Percentiles rank a stretch among this genome's conserved stretches.
phyloP scores from a whole-genome alignment of 2,329 filamentous ascomycete species.

The Alternaria arbusti region DNA sequence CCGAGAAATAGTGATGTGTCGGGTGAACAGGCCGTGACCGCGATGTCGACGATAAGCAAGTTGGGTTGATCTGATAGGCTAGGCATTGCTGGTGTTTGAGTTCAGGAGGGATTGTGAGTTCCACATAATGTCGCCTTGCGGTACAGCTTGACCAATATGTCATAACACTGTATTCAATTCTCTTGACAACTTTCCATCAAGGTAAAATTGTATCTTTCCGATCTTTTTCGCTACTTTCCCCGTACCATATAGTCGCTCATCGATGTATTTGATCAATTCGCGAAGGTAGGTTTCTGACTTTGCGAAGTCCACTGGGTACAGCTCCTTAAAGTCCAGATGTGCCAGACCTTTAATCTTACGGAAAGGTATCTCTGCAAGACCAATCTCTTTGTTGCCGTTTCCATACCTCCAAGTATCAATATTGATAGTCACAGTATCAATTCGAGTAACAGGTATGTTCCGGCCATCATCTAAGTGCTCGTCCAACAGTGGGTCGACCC shows the following conservation, averaged over 20 bases:
- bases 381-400: neutral
- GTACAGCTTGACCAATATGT: neutral
- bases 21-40: neutral
- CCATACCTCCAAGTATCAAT: neutral
- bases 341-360: neutral
- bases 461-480: neutral
- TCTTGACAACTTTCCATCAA: neutral
- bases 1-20: neutral
- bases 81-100: neutral
- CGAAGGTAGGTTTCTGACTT: neutral
- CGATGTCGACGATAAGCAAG: neutral
- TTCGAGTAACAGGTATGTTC: neutral
- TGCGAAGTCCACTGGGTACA: conserved; percentile 1
- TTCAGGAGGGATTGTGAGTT: neutral
- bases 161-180: neutral
- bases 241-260: neutral
- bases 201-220: neutral
- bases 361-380: neutral
- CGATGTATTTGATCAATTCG: neutral
- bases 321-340: neutral
- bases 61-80: neutral
- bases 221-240: neutral
- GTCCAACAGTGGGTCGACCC: neutral
- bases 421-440: neutral
- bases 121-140: neutral